These are phyloP conservation scores for Piedraia hortae DNA, from an alignment of 2,329 filamentous ascomycete species.

Conservation along the genomic window DNA sequence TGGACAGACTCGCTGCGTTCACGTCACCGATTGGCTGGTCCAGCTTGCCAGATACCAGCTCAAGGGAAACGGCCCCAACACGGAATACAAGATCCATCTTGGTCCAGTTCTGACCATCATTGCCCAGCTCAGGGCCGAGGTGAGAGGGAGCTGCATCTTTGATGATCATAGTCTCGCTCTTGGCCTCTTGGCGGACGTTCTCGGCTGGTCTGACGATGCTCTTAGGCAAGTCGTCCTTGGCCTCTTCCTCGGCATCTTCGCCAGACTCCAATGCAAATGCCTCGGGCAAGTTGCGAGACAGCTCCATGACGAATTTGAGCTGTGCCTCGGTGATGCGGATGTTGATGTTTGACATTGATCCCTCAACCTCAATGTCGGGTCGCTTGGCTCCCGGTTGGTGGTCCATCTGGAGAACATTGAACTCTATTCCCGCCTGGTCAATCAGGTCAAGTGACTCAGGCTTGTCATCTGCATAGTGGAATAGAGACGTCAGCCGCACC, in stretches of 20 bases:
- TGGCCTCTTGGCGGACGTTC: conserved; percentile 18
- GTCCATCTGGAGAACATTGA: conserved; percentile 76
- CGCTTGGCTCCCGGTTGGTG: conserved; percentile 50
- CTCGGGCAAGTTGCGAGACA: conserved; percentile 64
- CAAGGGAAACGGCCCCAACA: conserved; percentile 62
- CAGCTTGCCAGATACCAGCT: conserved; percentile 53
- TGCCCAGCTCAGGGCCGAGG: conserved; percentile 36
- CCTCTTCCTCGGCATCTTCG: conserved; percentile 39
- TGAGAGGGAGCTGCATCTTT: conserved; percentile 9
- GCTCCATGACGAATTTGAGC: conserved; percentile 62
- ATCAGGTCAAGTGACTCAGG: conserved; percentile 86
- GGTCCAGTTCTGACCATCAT: conserved; percentile 51
- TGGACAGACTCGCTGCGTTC: conserved; percentile 58
- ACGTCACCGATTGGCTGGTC: conserved; percentile 53
- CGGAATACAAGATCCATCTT: conserved; percentile 82
- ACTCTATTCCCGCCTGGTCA: conserved; percentile 81
- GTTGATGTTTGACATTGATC: conserved; percentile 80
- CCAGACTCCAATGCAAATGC: conserved; percentile 56
- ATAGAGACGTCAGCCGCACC: conserved; percentile 66
- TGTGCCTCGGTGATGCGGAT: conserved; percentile 73
- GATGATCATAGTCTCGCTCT: conserved; percentile 2
- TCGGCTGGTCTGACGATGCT: conserved; percentile 24
- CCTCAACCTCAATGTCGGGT: conserved; percentile 76
- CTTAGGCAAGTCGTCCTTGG: conserved; percentile 41
- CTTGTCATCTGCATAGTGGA: conserved; percentile 45